Conservation (phyloP, 169 alveolate genomes). For the Cryptosporidium ubiquitum region DNA sequence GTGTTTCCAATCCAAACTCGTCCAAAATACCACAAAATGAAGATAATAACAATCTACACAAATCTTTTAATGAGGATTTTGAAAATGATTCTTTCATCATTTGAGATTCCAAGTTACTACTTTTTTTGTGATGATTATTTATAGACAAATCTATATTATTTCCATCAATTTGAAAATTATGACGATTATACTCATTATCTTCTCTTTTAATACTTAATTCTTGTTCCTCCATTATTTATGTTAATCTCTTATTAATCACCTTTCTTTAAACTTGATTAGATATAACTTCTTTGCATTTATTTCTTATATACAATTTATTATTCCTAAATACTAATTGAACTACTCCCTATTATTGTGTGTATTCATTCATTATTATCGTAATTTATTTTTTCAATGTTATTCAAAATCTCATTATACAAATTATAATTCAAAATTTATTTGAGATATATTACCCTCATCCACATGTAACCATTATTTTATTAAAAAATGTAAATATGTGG, state of each 20-base stretch:
- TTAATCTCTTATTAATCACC: too few species aligned
- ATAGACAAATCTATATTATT: not conserved
- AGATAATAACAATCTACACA: slow-evolving; percentile 36
- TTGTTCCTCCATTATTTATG: not conserved
- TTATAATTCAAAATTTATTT: too few species aligned
- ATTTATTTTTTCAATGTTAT: too few species aligned
- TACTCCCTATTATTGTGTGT: too few species aligned
- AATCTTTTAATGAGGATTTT: not conserved
- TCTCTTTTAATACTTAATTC: slow-evolving; percentile 31
- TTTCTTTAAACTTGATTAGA: not conserved
- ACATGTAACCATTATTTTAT: not conserved
- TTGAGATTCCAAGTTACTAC: not conserved
- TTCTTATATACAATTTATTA: not conserved
- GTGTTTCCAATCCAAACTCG: slow-evolving; percentile 48
- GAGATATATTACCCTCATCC: not conserved
- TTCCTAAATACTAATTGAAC: not conserved
- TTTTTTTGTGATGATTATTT: not conserved
- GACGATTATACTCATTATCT: not conserved
- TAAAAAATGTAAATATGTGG: not conserved
- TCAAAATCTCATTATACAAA: not conserved
- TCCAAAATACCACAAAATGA: slow-evolving; percentile 70
- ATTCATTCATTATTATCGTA: not conserved
- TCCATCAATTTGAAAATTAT: not conserved
- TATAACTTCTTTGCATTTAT: not conserved
- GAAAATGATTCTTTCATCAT: not conserved